Evolutionary conservation across 768 basidiomycete species (phyloP).

Genomic region (Mycena haematopus): DNA sequence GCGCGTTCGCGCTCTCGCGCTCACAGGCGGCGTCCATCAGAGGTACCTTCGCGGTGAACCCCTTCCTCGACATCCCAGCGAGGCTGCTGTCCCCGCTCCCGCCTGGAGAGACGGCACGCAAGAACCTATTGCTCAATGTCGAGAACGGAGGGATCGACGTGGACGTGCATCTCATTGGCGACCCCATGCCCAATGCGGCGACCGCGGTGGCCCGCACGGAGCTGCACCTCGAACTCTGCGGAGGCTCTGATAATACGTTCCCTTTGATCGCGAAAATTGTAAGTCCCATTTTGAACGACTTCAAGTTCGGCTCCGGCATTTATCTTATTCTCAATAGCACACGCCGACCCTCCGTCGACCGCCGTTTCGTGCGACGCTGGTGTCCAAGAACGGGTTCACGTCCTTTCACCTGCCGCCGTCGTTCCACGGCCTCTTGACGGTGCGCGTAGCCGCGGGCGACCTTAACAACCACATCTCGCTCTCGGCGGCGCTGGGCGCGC

Average conservation of each 20-base stretch:
- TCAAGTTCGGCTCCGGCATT: neutral
- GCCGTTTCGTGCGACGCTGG: conserved; percentile 41
- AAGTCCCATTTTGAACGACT: conserved; percentile 23
- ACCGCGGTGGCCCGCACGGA: conserved; percentile 34
- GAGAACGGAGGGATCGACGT: conserved; percentile 49
- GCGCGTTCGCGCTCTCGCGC: conserved; percentile 30
- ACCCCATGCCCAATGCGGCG: conserved; percentile 16
- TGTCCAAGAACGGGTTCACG: conserved; percentile 39
- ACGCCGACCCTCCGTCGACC: conserved; percentile 43
- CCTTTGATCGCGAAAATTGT: conserved; percentile 48
- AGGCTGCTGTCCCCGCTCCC: conserved; percentile 41
- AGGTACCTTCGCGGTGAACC: conserved; percentile 48
- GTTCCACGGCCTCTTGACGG: conserved; percentile 48
- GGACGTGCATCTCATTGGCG: conserved; percentile 45
- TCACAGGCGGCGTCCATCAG: conserved; percentile 36
- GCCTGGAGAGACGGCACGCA: conserved; percentile 37
- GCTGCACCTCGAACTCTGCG: conserved; percentile 40
- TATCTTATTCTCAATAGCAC: conserved; percentile 35
- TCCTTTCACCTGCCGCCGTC: conserved; percentile 49
- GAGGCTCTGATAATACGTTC: conserved; percentile 34
- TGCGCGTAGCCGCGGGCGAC: conserved; percentile 45
- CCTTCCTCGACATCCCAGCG: conserved; percentile 46
- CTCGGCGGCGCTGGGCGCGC: conserved; percentile 36
- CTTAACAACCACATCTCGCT: conserved; percentile 44
- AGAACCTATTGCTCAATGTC: conserved; percentile 48